Conservation (phyloP, 2,329 filamentous ascomycete genomes). For the Diaporthe sp. region DNA sequence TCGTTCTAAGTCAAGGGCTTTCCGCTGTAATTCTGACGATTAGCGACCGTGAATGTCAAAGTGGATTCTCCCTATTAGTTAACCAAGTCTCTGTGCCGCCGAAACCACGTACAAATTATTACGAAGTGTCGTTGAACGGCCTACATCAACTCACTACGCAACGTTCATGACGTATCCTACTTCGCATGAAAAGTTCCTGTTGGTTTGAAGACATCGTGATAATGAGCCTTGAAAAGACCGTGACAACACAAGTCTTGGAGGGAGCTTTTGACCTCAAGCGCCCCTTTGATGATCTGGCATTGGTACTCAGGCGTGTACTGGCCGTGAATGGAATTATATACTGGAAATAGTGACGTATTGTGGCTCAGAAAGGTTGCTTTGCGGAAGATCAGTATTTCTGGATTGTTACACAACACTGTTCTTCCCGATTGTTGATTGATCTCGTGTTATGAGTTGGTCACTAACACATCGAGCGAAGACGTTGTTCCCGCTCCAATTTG, state of each 20-base stretch:
- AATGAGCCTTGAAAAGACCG: neutral
- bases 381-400: too few relatives aligned
- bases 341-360: too few relatives aligned
- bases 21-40: neutral
- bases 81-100: neutral
- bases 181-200: too few relatives aligned
- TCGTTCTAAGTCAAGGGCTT: neutral
- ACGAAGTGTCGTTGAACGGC: too few relatives aligned
- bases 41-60: neutral
- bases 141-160: too few relatives aligned
- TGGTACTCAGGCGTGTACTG: neutral
- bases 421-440: neutral
- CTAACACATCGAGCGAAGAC: neutral
- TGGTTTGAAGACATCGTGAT: neutral
- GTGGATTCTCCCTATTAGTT: neutral
- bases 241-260: neutral
- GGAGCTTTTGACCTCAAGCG: too few relatives aligned
- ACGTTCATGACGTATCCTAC: too few relatives aligned
- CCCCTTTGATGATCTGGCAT: neutral
- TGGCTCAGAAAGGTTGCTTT: too few relatives aligned
- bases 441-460: neutral
- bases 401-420: neutral
- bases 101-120: too few relatives aligned
- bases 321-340: too few relatives aligned
- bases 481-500: too few relatives aligned